Evolutionary conservation across 129 eudicot genomes (phyloP).

Genomic region (Lactuca saligna): DNA sequence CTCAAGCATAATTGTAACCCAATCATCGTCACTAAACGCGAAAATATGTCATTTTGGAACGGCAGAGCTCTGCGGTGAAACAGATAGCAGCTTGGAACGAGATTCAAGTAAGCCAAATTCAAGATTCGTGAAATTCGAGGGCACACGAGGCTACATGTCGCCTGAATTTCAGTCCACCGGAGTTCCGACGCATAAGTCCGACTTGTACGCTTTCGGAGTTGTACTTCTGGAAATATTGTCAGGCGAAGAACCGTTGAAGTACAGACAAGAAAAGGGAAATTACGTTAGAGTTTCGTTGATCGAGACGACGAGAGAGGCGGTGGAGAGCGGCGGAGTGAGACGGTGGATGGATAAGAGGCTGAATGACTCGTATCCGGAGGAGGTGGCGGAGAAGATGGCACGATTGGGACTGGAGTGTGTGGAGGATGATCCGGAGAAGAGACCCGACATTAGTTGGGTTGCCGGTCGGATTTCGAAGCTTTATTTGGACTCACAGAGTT

Average conservation of each 20-base stretch:
- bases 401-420: constrained; percentile 68
- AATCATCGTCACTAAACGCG: constrained; percentile 37
- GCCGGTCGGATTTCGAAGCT: constrained; percentile 68
- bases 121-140: constrained; percentile 54
- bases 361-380: constrained; percentile 86
- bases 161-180: constrained; percentile 75
- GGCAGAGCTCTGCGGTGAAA: constrained; percentile 81
- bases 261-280: constrained; percentile 35
- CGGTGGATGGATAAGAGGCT: constrained; percentile 79
- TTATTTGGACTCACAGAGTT: constrained; percentile 66
- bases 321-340: constrained; percentile 53
- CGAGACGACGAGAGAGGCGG: constrained; percentile 61
- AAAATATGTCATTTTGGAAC: constrained; percentile 89
- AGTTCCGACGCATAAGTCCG: constrained; percentile 53
- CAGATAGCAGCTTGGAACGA: not conserved
- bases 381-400: constrained; percentile 60
- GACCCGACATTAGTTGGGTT: constrained; percentile 81
- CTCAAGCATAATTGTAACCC: constrained; percentile 54
- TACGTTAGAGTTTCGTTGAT: constrained; percentile 58
- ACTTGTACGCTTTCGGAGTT: constrained; percentile 83
- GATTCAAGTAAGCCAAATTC: constrained; percentile 35
- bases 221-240: constrained; percentile 74
- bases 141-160: constrained; percentile 89
- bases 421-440: constrained; percentile 58
- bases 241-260: constrained; percentile 64